Base-by-base conservation (phyloP, 441 rosid genomes). In the Hypseocharis bilobata region DNA sequence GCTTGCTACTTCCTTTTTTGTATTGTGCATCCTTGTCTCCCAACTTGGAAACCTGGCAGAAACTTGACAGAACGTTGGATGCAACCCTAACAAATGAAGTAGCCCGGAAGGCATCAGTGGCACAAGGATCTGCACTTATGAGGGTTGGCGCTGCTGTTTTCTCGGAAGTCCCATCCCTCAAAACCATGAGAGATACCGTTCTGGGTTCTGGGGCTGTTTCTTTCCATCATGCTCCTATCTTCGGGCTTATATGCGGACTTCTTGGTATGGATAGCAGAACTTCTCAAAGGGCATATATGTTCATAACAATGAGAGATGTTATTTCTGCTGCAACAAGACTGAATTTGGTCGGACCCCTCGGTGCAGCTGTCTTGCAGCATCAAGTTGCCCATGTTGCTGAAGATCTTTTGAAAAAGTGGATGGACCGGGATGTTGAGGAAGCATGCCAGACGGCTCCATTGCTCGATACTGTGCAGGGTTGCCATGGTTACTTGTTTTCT, bases 91-190 rank as follows among this genome's bases (percentile, higher is more conserved):
- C 87, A 1, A 92, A 89, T 57, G 88, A 88, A 77, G 86, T 89
- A 29, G 72, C 85, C 58, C 77, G 89, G 44, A 92, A 83, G 72
- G 93, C 96, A 22, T 92, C 96, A 0, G 42, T 75, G 29, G 70
- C 93, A 1, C 98, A 92, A 81, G 96, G 98, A 30, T 86, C 92
- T 6, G 91, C 96, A 0, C 83, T 92, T 25, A 73, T 88, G 83
- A 83, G 98, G 62, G 77, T 84, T 40, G 91, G 90, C 51, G 90
- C 92, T 0, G 66, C 89, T 0, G 87, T 82, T 2, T 92, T 88
- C 62, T 66, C 88, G 0, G 96, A 92, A 70, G 40, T 82, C 26
- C 93, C 96, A 0, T 70, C 65, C 26, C 77, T 92, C 2, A 89
- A 88, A 68, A 56, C 59, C 23, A 83, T 81, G 66, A 82, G 96